Percentiles rank a stretch among this genome's conserved stretches.
phyloP scores from a whole-genome alignment of 805 yeast genomes.

The Wickerhamomyces canadensis region DNA sequence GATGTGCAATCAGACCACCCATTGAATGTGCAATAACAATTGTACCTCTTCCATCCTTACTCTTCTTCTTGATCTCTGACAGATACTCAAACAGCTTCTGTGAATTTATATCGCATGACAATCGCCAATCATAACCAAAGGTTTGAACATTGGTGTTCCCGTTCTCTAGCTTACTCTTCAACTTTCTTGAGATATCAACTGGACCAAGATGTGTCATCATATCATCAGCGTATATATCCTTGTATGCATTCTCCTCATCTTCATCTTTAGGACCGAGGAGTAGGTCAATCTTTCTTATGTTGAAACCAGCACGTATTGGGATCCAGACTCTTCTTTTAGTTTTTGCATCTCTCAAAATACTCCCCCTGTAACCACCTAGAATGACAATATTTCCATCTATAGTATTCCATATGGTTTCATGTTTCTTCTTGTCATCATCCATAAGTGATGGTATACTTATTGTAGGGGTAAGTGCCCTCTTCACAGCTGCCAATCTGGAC shows the following conservation, averaged over 20 bases:
- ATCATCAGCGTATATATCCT: slow-evolving; percentile 63
- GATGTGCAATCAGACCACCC: slow-evolving; percentile 89
- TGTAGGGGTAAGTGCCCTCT: slow-evolving; percentile 51
- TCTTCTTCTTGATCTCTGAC: slow-evolving; percentile 34
- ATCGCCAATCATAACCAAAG: slow-evolving; percentile 94
- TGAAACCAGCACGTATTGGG: slow-evolving; percentile 80
- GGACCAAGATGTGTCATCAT: slow-evolving; percentile 83
- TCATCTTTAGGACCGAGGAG: slow-evolving; percentile 65
- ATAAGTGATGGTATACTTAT: slow-evolving; percentile 21
- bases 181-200: slow-evolving; percentile 63
- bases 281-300: slow-evolving; percentile 63
- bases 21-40: slow-evolving; percentile 84
- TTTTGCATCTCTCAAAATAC: slow-evolving; percentile 58
- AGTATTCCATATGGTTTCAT: slow-evolving; percentile 47
- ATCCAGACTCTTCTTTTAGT: slow-evolving; percentile 77
- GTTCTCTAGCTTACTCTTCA: slow-evolving; percentile 52
- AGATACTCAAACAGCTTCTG: slow-evolving; percentile 47
- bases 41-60: slow-evolving; percentile 45
- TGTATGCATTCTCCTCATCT: slow-evolving; percentile 56
- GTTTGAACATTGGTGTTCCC: slow-evolving; percentile 59
- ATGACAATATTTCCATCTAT: slow-evolving; percentile 76
- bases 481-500: slow-evolving; percentile 64
- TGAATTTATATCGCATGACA: slow-evolving; percentile 55
- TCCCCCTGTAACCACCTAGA: slow-evolving; percentile 87
- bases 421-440: slow-evolving; percentile 15